Percentiles rank a stretch among this genome's conserved stretches.
phyloP scores from a whole-genome alignment of 106 monocot species.

The Platanthera zijinensis region DNA sequence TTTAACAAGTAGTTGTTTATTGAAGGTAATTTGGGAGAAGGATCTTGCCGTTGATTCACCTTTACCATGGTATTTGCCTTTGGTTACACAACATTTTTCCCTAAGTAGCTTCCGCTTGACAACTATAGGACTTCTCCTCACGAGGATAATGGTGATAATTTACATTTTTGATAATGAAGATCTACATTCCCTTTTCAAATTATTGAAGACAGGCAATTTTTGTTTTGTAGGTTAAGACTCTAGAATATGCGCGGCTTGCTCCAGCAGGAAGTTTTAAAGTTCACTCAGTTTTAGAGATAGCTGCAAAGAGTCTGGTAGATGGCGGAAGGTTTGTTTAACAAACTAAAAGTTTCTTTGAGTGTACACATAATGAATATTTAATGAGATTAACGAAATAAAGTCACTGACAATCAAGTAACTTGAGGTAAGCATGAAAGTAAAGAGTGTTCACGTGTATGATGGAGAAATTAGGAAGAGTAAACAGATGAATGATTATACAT shows the following conservation, averaged over 20 bases:
- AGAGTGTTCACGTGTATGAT: neutral
- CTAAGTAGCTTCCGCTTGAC: conserved; percentile 85
- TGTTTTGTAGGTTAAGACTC: conserved; percentile 52
- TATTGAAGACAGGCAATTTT: neutral
- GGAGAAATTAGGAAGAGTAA: neutral
- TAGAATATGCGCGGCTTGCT: conserved; percentile 68
- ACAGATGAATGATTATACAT: neutral
- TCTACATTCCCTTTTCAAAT: neutral
- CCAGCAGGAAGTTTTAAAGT: conserved; percentile 86
- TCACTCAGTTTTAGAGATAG: conserved; percentile 86
- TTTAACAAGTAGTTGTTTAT: neutral
- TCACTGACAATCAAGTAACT: too few species aligned
- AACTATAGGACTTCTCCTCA: conserved; percentile 60
- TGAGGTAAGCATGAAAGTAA: too few species aligned
- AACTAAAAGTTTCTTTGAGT: neutral
- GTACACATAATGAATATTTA: too few species aligned
- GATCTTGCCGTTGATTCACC: conserved; percentile 88
- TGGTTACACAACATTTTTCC: conserved; percentile 70
- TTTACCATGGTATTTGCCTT: conserved; percentile 80
- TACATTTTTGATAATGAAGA: neutral
- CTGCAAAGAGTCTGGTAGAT: conserved; percentile 84
- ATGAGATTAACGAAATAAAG: too few species aligned
- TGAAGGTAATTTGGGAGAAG: conserved; percentile 75
- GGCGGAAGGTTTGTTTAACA: conserved; percentile 69
- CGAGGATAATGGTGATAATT: conserved; percentile 59